A percentile compares a stretch with the other conserved stretches of the same genome.
phyloP scores from a whole-genome alignment of 192 early-diverging fungal species.

The Backusella macrospora region DNA sequence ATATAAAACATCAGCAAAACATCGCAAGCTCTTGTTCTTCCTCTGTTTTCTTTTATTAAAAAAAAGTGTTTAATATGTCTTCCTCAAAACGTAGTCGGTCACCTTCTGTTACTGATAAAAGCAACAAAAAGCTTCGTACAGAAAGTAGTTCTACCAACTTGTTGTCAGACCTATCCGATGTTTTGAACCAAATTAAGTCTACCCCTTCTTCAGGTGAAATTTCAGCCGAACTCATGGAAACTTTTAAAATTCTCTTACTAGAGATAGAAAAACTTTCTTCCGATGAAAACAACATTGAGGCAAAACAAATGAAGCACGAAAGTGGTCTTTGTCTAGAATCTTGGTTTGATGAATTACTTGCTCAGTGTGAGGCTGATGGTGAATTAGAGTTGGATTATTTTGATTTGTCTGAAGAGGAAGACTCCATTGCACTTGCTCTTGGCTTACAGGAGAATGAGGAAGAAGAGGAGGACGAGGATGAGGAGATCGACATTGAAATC shows the following conservation, averaged over 20 bases:
- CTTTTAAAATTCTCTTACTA: slow-evolving; percentile 35
- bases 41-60: not conserved
- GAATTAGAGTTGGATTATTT: slow-evolving; percentile 29
- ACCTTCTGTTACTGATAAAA: not conserved
- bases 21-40: not conserved
- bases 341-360: slow-evolving; percentile 41
- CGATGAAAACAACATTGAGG: slow-evolving; percentile 35
- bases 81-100: slow-evolving; percentile 24
- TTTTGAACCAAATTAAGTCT: slow-evolving; percentile 31
- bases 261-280: slow-evolving; percentile 40
- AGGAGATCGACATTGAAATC: slow-evolving; percentile 13
- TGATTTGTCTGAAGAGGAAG: slow-evolving; percentile 31
- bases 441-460: slow-evolving; percentile 27
- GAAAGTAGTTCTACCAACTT: slow-evolving; percentile 8
- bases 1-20: not conserved
- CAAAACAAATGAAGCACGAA: slow-evolving; percentile 33
- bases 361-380: slow-evolving; percentile 36
- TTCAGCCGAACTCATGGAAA: slow-evolving; percentile 35
- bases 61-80: not conserved
- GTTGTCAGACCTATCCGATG: slow-evolving; percentile 27
- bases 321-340: slow-evolving; percentile 35
- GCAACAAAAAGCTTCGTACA: slow-evolving; percentile 5
- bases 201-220: slow-evolving; percentile 39
- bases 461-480: slow-evolving; percentile 25
- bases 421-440: slow-evolving; percentile 31